phyloP scores from a whole-genome alignment of 257 asterid species.

The Petunia secreta region DNA sequence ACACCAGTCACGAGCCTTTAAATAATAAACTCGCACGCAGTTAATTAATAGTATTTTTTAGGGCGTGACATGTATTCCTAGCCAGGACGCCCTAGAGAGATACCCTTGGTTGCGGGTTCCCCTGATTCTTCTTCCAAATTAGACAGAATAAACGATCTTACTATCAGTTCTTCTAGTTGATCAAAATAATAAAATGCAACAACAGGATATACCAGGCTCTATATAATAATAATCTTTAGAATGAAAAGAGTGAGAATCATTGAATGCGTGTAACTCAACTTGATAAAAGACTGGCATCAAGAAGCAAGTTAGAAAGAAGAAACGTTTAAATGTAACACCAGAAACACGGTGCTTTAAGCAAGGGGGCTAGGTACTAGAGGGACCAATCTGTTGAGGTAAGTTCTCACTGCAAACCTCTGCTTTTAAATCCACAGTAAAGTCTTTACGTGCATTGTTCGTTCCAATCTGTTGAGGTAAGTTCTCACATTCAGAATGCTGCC shows the following conservation, averaged over 20 bases:
- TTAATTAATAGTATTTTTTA: too few relatives aligned
- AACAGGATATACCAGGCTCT: neutral
- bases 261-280: neutral
- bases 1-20: too few relatives aligned
- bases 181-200: neutral
- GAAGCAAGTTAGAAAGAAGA: neutral
- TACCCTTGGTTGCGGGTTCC: neutral
- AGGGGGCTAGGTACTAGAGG: neutral
- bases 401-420: neutral
- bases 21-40: too few relatives aligned
- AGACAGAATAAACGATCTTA: neutral
- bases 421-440: neutral
- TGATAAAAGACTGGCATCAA: neutral
- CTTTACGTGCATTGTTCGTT: neutral
- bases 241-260: neutral
- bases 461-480: slow-evolving; percentile 19
- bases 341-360: neutral
- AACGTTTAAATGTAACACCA: neutral
- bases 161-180: neutral
- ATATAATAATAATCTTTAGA: too few relatives aligned
- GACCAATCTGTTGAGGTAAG: neutral
- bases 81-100: neutral
- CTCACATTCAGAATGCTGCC: slow-evolving; percentile 25
- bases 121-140: neutral
- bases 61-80: neutral